Evolutionary conservation across 1,284 basidiomycete species (phyloP).

Genomic region (Puccinia coronata): DNA sequence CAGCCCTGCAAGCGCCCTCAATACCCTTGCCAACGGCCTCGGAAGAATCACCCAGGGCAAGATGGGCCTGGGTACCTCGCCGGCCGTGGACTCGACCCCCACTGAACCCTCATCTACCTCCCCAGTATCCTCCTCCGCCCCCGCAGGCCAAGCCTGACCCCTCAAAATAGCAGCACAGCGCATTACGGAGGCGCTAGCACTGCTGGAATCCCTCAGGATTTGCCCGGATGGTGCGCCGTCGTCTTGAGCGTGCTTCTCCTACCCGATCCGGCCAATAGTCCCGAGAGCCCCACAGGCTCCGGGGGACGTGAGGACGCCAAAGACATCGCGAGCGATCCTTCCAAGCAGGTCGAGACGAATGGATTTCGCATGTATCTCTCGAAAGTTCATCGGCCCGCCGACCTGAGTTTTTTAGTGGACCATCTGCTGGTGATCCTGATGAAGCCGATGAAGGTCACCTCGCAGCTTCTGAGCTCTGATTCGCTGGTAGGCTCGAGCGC

Average conservation of each 20-base stretch:
- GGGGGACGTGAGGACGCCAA: neutral
- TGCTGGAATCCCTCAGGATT: slow-evolving; percentile 15
- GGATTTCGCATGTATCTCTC: slow-evolving; percentile 44
- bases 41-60: slow-evolving; percentile 38
- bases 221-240: slow-evolving; percentile 41
- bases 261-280: slow-evolving; percentile 6
- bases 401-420: slow-evolving; percentile 39
- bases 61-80: neutral
- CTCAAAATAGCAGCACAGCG: neutral
- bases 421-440: slow-evolving; percentile 36
- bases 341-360: slow-evolving; percentile 4
- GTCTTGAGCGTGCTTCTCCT: slow-evolving; percentile 32
- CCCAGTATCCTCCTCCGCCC: neutral
- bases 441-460: slow-evolving; percentile 46
- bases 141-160: slow-evolving; percentile 13
- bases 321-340: neutral
- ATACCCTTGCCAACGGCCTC: slow-evolving; percentile 29
- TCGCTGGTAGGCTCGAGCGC: slow-evolving; percentile 21
- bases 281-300: neutral
- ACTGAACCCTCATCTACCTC: slow-evolving; percentile 7
- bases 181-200: slow-evolving; percentile 39
- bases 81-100: neutral
- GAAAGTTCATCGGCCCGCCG: slow-evolving; percentile 40
- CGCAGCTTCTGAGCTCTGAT: slow-evolving; percentile 35
- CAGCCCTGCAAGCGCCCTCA: slow-evolving; percentile 28